Percentiles rank a stretch among this genome's conserved stretches.
These are phyloP conservation scores for Pythium chondricola DNA, from an alignment of 352 stramenopile species.

Conservation along the genomic window DNA sequence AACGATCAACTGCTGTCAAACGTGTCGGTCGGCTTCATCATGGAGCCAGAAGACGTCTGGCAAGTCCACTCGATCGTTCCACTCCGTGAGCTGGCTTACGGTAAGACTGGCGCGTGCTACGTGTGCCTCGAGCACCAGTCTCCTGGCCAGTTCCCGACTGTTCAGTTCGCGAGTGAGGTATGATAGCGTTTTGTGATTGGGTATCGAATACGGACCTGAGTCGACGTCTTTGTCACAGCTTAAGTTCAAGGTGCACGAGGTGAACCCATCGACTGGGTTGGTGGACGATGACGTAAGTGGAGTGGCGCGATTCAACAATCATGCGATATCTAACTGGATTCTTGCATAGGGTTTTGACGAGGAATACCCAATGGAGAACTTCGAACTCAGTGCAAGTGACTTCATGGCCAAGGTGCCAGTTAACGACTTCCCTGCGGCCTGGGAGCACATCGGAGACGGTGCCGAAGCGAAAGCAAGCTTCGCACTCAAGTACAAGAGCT, in stretches of 20 bases:
- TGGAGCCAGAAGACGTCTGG: slow-evolving; percentile 90
- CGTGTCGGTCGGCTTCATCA: slow-evolving; percentile 89
- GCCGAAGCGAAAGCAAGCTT: slow-evolving; percentile 97
- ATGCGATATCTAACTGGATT: slow-evolving; percentile 1
- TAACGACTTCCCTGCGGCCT: slow-evolving; percentile 94
- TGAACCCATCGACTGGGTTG: slow-evolving; percentile 94
- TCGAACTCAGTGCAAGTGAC: slow-evolving; percentile 93
- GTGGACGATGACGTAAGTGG: slow-evolving; percentile 60
- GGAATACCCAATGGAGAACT: slow-evolving; percentile 97
- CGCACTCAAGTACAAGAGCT: slow-evolving; percentile 94
- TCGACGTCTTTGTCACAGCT: slow-evolving; percentile 36
- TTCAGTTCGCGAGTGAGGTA: slow-evolving; percentile 91
- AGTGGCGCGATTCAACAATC: too few relatives aligned
- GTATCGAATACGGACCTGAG: not conserved
- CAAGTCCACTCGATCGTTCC: slow-evolving; percentile 87
- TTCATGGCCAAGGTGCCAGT: slow-evolving; percentile 97
- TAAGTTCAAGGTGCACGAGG: slow-evolving; percentile 93
- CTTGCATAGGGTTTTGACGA: slow-evolving; percentile 89
- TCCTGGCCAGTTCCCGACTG: slow-evolving; percentile 71
- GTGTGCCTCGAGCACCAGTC: slow-evolving; percentile 87
- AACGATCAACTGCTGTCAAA: slow-evolving; percentile 96
- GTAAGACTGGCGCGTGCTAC: slow-evolving; percentile 92
- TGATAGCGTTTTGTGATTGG: not conserved
- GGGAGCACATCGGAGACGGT: slow-evolving; percentile 92
- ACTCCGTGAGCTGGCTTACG: slow-evolving; percentile 88